Percentiles rank a stretch among this genome's conserved stretches.
These are phyloP conservation scores for Ogataea hybrid DNA, from an alignment of 1,139 yeast species.

Conservation along the genomic window DNA sequence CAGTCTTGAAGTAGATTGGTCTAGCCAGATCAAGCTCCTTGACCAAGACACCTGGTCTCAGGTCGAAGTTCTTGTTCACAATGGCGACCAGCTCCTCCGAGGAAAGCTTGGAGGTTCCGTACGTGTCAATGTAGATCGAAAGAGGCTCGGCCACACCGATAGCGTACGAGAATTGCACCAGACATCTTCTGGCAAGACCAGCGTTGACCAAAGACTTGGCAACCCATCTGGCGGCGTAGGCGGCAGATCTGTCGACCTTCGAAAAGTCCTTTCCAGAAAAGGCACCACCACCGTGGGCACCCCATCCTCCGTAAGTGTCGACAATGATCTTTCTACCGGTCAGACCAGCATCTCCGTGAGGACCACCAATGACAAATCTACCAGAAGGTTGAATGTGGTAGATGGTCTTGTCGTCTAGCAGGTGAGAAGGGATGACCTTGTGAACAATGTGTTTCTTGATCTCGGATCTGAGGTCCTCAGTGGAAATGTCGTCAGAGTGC, in stretches of 20 bases:
- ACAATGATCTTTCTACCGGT: conserved; percentile 99
- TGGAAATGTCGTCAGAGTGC: conserved; percentile 93
- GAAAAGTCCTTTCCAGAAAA: conserved; percentile 99
- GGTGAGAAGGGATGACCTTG: conserved; percentile 87
- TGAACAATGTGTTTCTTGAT: conserved; percentile 77
- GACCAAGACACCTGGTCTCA: conserved; percentile 99
- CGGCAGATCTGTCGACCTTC: conserved; percentile 99
- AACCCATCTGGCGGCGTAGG: conserved; percentile 99
- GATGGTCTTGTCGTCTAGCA: conserved; percentile 90
- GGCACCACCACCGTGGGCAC: conserved; percentile 99
- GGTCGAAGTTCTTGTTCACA: conserved; percentile 91
- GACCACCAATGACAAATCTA: conserved; percentile 99
- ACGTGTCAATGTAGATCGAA: conserved; percentile 94
- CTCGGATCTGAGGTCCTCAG: conserved; percentile 84
- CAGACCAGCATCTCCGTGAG: conserved; percentile 99
- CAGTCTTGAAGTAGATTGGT: conserved; percentile 98
- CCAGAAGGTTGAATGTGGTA: conserved; percentile 99
- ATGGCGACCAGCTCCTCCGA: conserved; percentile 89
- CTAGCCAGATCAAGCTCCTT: conserved; percentile 95
- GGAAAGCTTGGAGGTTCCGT: conserved; percentile 91
- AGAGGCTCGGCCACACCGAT: conserved; percentile 99
- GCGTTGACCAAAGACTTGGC: conserved; percentile 97
- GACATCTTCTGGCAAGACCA: conserved; percentile 94
- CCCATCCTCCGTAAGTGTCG: conserved; percentile 99
- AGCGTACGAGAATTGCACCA: conserved; percentile 98